Percentiles rank a stretch among this genome's conserved stretches.
phyloP scores from a whole-genome alignment of 371 early-diverging fungal species.

The Mortierella sp. region DNA sequence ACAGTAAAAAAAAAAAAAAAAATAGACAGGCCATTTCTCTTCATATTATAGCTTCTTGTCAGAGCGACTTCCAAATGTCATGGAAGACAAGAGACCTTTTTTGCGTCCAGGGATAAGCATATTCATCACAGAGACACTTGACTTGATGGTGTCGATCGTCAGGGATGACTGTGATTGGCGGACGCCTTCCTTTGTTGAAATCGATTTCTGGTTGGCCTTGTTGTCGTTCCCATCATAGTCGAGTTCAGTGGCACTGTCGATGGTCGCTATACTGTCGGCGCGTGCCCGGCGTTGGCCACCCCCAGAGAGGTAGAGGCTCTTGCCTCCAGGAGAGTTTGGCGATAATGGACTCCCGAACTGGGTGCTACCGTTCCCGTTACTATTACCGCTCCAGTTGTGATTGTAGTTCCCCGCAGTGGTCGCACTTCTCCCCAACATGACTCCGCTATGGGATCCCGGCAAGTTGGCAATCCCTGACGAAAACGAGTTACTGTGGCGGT shows the following conservation, averaged over 20 bases:
- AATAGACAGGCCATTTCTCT: too few species aligned
- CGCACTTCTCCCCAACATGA: too few species aligned
- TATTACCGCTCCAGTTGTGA: too few species aligned
- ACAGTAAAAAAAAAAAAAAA: not conserved
- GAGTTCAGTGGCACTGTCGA: not conserved
- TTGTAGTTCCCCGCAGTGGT: too few species aligned
- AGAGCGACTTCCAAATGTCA: constrained; percentile 12
- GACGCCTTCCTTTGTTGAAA: not conserved
- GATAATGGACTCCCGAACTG: too few species aligned
- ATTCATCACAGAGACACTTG: constrained; percentile 31
- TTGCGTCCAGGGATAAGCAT: constrained; percentile 23
- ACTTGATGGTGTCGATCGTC: constrained; percentile 13
- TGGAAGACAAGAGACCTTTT: constrained; percentile 28
- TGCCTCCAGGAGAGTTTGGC: too few species aligned
- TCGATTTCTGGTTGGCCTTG: not conserved
- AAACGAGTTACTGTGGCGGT: too few species aligned
- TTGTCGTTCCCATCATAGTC: not conserved
- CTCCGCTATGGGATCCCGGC: too few species aligned
- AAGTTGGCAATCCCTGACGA: too few species aligned
- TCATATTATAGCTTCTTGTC: not conserved
- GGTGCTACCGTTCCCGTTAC: too few species aligned
- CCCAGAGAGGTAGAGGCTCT: too few species aligned
- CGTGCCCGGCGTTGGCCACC: not conserved
- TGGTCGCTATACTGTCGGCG: constrained; percentile 8
- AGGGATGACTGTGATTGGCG: constrained; percentile 3